These are phyloP conservation scores for Apiotrichum veenhuisii DNA, from an alignment of 1,284 basidiomycete genomes.

Conservation along the genomic window DNA sequence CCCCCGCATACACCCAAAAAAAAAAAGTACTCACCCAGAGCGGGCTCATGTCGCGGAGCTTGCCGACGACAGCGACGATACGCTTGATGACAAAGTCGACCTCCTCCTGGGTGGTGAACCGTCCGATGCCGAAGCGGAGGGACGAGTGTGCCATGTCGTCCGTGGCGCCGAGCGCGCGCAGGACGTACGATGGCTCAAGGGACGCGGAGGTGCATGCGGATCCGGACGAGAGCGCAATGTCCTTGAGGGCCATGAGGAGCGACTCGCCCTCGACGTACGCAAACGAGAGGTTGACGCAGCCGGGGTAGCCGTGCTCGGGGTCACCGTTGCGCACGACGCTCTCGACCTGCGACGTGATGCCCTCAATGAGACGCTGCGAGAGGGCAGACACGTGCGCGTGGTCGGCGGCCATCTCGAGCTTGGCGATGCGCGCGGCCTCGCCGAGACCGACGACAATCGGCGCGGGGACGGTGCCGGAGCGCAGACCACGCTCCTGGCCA, in stretches of 20 bases:
- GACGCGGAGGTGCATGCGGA: constrained; percentile 98
- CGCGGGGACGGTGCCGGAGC: constrained; percentile 91
- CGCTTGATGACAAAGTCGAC: constrained; percentile 90
- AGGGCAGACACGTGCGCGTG: constrained; percentile 71
- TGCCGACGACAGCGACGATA: constrained; percentile 78
- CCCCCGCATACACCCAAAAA: no score
- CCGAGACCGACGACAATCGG: constrained; percentile 88
- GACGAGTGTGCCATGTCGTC: constrained; percentile 99
- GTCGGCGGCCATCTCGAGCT: constrained; percentile 88
- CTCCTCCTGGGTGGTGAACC: constrained; percentile 97
- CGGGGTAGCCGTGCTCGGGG: constrained; percentile 70
- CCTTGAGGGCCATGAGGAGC: constrained; percentile 97
- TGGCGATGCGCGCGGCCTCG: constrained; percentile 89
- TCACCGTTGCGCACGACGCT: constrained; percentile 95
- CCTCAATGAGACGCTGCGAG: constrained; percentile 75
- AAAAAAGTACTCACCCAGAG: constrained; percentile 65
- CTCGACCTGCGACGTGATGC: constrained; percentile 78
- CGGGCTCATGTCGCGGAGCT: constrained; percentile 74
- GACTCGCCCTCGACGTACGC: constrained; percentile 97
- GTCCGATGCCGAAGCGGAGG: constrained; percentile 93
- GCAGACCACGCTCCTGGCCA: constrained; percentile 92
- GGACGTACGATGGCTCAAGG: constrained; percentile 95
- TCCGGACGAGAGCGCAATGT: constrained; percentile 94
- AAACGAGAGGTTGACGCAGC: constrained; percentile 93
- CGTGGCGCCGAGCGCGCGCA: constrained; percentile 90